Evolutionary conservation across 1,139 yeast species (phyloP), one percentile per base, ranked within the genome.

Genomic region (Saccharomycopsis crataegensis): DNA sequence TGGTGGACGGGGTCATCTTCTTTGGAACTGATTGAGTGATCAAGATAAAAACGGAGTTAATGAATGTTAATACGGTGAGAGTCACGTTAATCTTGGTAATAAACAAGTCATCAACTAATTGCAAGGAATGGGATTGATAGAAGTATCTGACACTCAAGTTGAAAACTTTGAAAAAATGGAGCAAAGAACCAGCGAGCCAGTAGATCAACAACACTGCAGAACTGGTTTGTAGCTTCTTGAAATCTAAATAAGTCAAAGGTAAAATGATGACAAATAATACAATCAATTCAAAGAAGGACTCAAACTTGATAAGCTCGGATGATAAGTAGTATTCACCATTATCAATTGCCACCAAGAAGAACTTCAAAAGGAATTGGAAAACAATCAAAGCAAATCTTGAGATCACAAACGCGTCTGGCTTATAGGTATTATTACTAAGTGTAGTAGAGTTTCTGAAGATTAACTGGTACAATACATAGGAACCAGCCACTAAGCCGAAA

Each of bases 171-270:
- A 77, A 68, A 37, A 73, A 54, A 6, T 73, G 75, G 38, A 75
- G 62, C 1, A 78, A 58, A 0, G 77, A 61, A 50, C 78, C 74
- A 55, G 82, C 73, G 50, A 87, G 71, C 96, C 97, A 91, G 68
- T 80, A 93, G 59, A 86, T 75, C 46, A 93, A 75, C 48, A 90
- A 69, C 0, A 80, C 75, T 1, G 95, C 86, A 62, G 78, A 79
- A 1, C 97, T 83, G 44, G 87, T 78, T 38, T 70, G 70, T 8
- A 82, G 66, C 63, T 86, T 80, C 66, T 77, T 79, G 63, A 81
- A 85, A 65, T 91, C 98, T 53, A 86, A 65, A 66, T 83, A 85
- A 60, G 87, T 88, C 43, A 88, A 70, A 2, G 71, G 70, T 28
- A 79, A 65, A 0, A 83, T 83, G 4, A 85, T 75, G 1, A 73